These are phyloP conservation scores for Sphaerulina vaccinii DNA, from an alignment of 2,329 filamentous ascomycete genomes.

Conservation along the genomic window DNA sequence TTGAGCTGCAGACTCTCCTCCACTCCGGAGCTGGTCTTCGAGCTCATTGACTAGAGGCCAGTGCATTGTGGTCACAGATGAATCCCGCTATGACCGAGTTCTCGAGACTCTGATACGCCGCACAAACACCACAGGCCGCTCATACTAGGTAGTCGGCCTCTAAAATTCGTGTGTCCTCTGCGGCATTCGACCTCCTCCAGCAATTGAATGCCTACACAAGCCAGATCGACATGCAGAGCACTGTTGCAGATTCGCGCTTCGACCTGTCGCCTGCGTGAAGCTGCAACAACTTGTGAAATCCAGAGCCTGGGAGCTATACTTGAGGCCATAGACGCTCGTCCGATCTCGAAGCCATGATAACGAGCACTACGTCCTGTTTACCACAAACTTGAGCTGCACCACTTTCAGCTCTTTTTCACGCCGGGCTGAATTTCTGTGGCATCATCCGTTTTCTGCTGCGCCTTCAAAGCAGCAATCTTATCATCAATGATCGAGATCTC, in stretches of 20 bases:
- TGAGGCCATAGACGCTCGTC: too few relatives aligned
- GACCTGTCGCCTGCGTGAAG: neutral
- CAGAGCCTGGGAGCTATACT: constrained; percentile 6
- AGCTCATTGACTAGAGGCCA: too few relatives aligned
- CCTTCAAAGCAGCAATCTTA: constrained; percentile 58
- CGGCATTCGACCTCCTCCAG: neutral
- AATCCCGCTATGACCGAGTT: too few relatives aligned
- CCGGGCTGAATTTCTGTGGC: neutral
- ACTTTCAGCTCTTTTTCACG: neutral
- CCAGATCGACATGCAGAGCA: neutral
- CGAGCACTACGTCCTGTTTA: neutral
- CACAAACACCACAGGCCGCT: neutral
- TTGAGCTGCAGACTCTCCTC: too few relatives aligned
- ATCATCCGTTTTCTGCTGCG: constrained; percentile 19
- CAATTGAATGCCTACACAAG: neutral
- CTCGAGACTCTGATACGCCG: neutral
- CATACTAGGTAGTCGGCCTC: too few relatives aligned
- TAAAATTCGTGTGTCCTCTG: too few relatives aligned
- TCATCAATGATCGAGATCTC: constrained; percentile 79
- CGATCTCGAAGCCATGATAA: too few relatives aligned
- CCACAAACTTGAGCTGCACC: neutral
- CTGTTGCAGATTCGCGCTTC: neutral
- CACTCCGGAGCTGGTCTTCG: too few relatives aligned
- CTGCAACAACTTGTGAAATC: too few relatives aligned
- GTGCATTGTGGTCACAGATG: too few relatives aligned